These are phyloP conservation scores for Pythium scleroteichum DNA, from an alignment of 352 stramenopile species.

Conservation along the genomic window DNA sequence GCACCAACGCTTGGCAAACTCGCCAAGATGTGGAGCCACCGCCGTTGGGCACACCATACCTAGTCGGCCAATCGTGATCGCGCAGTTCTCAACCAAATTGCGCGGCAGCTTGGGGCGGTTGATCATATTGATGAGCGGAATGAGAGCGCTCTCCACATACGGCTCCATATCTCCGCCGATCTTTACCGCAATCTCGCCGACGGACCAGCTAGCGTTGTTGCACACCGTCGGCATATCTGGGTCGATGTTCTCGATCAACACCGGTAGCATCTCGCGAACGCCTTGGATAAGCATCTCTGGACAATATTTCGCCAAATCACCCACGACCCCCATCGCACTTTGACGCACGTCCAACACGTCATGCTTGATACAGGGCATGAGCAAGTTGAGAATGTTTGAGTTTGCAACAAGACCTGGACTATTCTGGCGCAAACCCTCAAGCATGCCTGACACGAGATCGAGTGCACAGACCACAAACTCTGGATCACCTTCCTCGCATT, in stretches of 20 bases:
- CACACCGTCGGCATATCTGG: conserved; percentile 87
- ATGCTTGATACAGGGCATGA: conserved; percentile 86
- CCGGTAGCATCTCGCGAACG: conserved; percentile 72
- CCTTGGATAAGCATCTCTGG: conserved; percentile 69
- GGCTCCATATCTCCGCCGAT: conserved; percentile 84
- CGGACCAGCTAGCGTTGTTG: conserved; percentile 92
- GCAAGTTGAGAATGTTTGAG: conserved; percentile 88
- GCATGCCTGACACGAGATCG: conserved; percentile 88
- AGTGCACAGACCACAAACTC: conserved; percentile 90
- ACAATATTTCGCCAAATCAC: conserved; percentile 87
- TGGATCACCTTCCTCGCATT: conserved; percentile 84
- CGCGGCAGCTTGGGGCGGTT: conserved; percentile 85
- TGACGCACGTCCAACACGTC: conserved; percentile 88
- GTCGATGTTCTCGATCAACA: conserved; percentile 89
- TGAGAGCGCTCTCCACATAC: conserved; percentile 74
- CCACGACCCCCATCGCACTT: conserved; percentile 88
- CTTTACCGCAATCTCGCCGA: conserved; percentile 88
- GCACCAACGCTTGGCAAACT: conserved; percentile 90
- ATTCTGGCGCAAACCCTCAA: conserved; percentile 78
- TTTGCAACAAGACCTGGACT: conserved; percentile 74
- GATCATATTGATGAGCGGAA: conserved; percentile 82
- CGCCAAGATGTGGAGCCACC: conserved; percentile 76
- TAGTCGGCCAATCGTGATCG: conserved; percentile 89
- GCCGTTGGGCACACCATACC: conserved; percentile 84
- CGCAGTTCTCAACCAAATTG: conserved; percentile 89